These are phyloP conservation scores for Neofusicoccum laricinum DNA, from an alignment of 2,329 filamentous ascomycete species.

Conservation along the genomic window DNA sequence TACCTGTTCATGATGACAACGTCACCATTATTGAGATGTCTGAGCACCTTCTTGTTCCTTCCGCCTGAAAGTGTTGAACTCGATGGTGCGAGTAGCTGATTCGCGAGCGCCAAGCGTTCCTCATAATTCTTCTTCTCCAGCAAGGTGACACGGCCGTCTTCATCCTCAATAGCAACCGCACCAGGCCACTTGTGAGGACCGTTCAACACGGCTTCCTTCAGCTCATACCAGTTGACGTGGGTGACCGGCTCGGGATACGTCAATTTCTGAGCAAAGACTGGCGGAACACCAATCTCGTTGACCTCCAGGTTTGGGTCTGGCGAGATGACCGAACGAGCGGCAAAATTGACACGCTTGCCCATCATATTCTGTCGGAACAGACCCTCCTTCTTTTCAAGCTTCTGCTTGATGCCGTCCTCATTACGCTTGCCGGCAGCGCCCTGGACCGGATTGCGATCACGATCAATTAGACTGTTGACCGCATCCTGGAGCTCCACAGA, in stretches of 20 bases:
- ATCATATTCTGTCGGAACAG: conserved; percentile 99
- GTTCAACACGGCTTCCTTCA: conserved; percentile 95
- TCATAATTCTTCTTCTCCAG: conserved; percentile 83
- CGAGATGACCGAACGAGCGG: conserved; percentile 94
- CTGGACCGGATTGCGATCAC: conserved; percentile 78
- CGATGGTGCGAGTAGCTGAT: conserved; percentile 85
- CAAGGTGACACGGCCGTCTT: conserved; percentile 87
- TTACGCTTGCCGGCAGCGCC: conserved; percentile 74
- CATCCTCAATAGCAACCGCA: conserved; percentile 90
- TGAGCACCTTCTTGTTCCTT: conserved; percentile 92
- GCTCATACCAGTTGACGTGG: conserved; percentile 91
- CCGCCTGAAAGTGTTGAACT: conserved; percentile 70
- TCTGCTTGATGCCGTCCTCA: conserved; percentile 95
- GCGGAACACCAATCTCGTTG: conserved; percentile 96
- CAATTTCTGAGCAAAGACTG: conserved; percentile 94
- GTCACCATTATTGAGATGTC: conserved; percentile 93
- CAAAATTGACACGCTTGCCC: conserved; percentile 99
- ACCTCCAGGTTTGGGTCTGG: conserved; percentile 98
- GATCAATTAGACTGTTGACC: conserved; percentile 91
- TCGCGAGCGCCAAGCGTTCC: conserved; percentile 84
- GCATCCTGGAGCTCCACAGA: conserved; percentile 83
- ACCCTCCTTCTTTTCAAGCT: conserved; percentile 97
- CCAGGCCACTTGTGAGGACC: conserved; percentile 92
- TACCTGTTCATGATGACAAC: conserved; percentile 99
- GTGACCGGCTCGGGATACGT: conserved; percentile 98